phyloP scores from a whole-genome alignment of 164 flowering plant genomes.

The Kingdonia uniflora region DNA sequence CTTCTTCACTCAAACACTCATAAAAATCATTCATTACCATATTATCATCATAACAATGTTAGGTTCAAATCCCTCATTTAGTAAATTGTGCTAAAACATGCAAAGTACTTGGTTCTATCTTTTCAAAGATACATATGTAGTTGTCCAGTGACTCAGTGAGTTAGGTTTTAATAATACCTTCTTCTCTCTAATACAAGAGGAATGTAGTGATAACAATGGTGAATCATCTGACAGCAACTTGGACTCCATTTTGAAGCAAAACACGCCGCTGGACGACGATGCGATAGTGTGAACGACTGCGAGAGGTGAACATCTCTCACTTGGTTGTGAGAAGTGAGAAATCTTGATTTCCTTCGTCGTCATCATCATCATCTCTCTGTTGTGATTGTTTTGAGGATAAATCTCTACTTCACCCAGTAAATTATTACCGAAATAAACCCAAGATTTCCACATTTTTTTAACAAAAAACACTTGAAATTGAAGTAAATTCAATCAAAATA shows the following conservation, averaged over 20 bases:
- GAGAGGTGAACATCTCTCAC: slow-evolving; percentile 96
- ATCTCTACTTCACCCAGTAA: slow-evolving; percentile 81
- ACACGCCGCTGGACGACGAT: slow-evolving; percentile 22
- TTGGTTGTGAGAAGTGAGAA: slow-evolving; percentile 53
- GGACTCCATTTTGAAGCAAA: slow-evolving; percentile 90
- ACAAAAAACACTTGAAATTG: not conserved
- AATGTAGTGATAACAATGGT: slow-evolving; percentile 65
- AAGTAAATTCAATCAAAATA: too few relatives aligned
- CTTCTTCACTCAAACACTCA: too few relatives aligned
- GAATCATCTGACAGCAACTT: slow-evolving; percentile 30
- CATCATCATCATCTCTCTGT: slow-evolving; percentile 21
- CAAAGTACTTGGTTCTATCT: too few relatives aligned
- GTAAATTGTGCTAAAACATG: too few relatives aligned
- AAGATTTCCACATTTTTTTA: slow-evolving; percentile 44
- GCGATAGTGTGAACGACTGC: slow-evolving; percentile 86
- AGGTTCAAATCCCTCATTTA: too few relatives aligned
- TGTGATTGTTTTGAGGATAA: slow-evolving; percentile 28
- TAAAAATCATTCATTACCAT: too few relatives aligned
- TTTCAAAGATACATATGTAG: too few relatives aligned
- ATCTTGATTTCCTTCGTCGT: slow-evolving; percentile 53
- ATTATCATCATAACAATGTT: too few relatives aligned
- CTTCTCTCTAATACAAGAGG: slow-evolving; percentile 79
- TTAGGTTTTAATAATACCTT: slow-evolving; percentile 49
- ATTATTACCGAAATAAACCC: slow-evolving; percentile 62
- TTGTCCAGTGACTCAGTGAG: slow-evolving; percentile 1